Conservation (phyloP, 2,329 filamentous ascomycete species). For the Aspergillus novoparasiticus region DNA sequence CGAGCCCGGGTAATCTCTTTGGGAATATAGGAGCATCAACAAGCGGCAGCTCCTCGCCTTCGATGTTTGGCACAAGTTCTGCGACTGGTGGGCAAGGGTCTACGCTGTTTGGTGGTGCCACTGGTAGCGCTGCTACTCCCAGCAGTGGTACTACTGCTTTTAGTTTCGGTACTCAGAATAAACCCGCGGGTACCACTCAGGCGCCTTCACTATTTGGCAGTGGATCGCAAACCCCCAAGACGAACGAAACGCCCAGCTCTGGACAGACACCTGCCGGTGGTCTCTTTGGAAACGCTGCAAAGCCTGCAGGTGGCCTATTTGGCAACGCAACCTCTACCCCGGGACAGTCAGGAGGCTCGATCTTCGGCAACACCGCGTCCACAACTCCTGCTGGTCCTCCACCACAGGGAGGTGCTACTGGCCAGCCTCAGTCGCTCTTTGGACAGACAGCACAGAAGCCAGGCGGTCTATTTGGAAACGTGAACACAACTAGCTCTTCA, state of each 20-base stretch:
- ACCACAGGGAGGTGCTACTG: slow-evolving; percentile 35
- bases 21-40: slow-evolving; percentile 43
- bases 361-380: slow-evolving; percentile 46
- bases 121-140: slow-evolving; percentile 22
- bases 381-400: slow-evolving; percentile 56
- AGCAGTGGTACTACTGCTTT: slow-evolving; percentile 31
- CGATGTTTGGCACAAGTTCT: slow-evolving; percentile 37
- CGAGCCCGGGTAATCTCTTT: slow-evolving; percentile 39
- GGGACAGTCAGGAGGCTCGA: slow-evolving; percentile 33
- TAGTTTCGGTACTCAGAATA: slow-evolving; percentile 36
- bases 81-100: slow-evolving; percentile 21
- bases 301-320: slow-evolving; percentile 33
- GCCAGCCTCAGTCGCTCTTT: slow-evolving; percentile 32
- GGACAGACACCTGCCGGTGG: slow-evolving; percentile 33
- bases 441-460: slow-evolving; percentile 31
- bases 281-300: slow-evolving; percentile 37
- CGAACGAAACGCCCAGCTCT: slow-evolving; percentile 34
- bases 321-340: slow-evolving; percentile 42
- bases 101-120: slow-evolving; percentile 32
- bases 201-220: slow-evolving; percentile 32
- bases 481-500: slow-evolving; percentile 30
- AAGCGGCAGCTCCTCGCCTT: slow-evolving; percentile 34
- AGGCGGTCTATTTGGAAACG: slow-evolving; percentile 28
- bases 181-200: slow-evolving; percentile 27
- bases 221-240: slow-evolving; percentile 40